phyloP scores from a whole-genome alignment of 164 flowering plant genomes.

The Tetrastigma voinierianum region DNA sequence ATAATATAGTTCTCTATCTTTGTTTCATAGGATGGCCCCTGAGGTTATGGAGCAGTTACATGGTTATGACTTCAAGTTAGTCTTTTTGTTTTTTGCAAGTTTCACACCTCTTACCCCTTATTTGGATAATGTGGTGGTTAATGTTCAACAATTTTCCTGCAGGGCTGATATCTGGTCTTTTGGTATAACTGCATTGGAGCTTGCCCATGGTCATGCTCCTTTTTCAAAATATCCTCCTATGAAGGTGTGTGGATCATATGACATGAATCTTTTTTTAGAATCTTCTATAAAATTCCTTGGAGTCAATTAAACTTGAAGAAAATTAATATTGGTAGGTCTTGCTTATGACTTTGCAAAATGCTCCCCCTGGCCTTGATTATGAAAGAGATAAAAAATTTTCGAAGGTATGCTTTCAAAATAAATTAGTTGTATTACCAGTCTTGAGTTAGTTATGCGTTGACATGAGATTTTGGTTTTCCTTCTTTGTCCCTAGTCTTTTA shows the following conservation, averaged over 20 bases:
- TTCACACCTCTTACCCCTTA: neutral
- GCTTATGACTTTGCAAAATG: constrained; percentile 97
- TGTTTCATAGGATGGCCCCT: constrained; percentile 92
- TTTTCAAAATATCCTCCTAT: constrained; percentile 98
- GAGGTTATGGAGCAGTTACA: constrained; percentile 95
- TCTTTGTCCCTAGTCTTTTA: constrained; percentile 64
- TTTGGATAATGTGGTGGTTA: constrained; percentile 7
- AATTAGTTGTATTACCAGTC: neutral
- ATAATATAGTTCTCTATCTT: neutral
- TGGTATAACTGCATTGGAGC: constrained; percentile 97
- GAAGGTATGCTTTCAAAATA: constrained; percentile 46
- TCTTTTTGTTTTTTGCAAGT: constrained; percentile 5
- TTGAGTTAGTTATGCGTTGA: neutral
- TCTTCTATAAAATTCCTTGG: neutral
- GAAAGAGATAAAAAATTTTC: constrained; percentile 86
- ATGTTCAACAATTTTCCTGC: constrained; percentile 21
- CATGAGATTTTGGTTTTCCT: neutral
- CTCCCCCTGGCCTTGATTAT: constrained; percentile 90
- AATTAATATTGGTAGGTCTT: constrained; percentile 53
- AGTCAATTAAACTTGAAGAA: constrained; percentile 3
- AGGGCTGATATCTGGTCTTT: constrained; percentile 99
- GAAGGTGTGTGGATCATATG: constrained; percentile 54
- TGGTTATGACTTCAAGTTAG: constrained; percentile 95
- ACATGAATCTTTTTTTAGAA: neutral
- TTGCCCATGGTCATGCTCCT: constrained; percentile 99